Conservation (phyloP, 441 rosid genomes). For the Rhodomyrtus psidioides region DNA sequence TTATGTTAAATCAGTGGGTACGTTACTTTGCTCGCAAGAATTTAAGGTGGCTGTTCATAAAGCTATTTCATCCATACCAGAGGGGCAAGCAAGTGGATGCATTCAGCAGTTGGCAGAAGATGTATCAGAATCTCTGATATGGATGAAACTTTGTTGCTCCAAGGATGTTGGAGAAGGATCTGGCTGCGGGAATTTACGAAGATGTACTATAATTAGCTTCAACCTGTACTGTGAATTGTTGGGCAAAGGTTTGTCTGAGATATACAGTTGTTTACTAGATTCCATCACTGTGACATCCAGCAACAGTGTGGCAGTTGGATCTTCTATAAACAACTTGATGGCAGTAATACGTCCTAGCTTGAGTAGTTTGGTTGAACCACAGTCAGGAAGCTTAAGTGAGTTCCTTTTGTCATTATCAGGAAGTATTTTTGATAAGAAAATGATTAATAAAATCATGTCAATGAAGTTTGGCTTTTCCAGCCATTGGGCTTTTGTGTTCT, state of each 20-base stretch:
- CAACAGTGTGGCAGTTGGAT: conserved; percentile 61
- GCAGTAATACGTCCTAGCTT: conserved; percentile 45
- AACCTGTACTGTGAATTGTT: conserved; percentile 43
- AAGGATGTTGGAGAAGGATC: conserved; percentile 22
- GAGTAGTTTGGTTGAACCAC: conserved; percentile 43
- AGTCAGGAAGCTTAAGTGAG: conserved; percentile 31
- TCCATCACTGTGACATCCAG: conserved; percentile 67
- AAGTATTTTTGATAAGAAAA: conserved; percentile 16
- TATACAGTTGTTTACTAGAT: conserved; percentile 54
- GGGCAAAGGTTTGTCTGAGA: conserved; percentile 67
- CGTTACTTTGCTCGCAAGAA: conserved; percentile 44
- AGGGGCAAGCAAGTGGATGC: conserved; percentile 81
- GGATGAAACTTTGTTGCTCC: conserved; percentile 48
- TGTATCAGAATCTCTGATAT: conserved; percentile 50
- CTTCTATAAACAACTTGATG: conserved; percentile 48
- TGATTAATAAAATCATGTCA: conserved; percentile 13
- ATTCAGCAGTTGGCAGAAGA: conserved; percentile 51
- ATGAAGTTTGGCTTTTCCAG: conserved; percentile 25
- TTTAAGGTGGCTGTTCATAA: conserved; percentile 50
- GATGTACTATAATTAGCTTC: conserved; percentile 9
- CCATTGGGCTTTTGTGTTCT: conserved; percentile 59
- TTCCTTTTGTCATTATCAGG: conserved; percentile 49
- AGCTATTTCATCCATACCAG: conserved; percentile 66
- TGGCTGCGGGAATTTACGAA: conserved; percentile 14
- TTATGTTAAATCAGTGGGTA: conserved; percentile 39